A percentile compares a stretch with the other conserved stretches of the same genome.
These are phyloP conservation scores for Bromus sterilis DNA, from an alignment of 176 grass and related monocot genomes.

Conservation along the genomic window DNA sequence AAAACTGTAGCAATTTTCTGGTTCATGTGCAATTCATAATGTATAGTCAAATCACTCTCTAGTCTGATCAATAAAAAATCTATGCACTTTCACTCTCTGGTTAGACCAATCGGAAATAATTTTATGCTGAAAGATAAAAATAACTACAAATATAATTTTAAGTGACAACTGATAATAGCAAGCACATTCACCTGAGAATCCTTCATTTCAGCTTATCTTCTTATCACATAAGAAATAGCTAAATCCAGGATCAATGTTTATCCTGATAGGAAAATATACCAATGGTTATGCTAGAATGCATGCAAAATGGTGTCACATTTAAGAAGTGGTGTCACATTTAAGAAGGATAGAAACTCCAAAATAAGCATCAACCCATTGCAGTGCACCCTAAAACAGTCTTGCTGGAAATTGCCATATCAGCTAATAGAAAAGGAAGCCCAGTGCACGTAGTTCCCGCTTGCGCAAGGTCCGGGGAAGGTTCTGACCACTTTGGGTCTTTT, in stretches of 20 bases:
- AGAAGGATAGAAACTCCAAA: not conserved
- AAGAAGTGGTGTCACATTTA: not conserved
- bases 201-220: slow-evolving; percentile 53
- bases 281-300: slow-evolving; percentile 1
- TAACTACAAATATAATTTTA: not conserved
- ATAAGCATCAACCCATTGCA: not conserved
- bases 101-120: not conserved
- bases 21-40: not conserved
- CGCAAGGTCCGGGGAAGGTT: too few species aligned
- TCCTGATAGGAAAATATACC: slow-evolving; percentile 17
- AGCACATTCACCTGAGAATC: slow-evolving; percentile 38
- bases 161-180: not conserved
- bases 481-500: too few species aligned
- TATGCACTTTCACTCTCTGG: not conserved
- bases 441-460: too few species aligned
- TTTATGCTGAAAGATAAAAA: slow-evolving; percentile 6
- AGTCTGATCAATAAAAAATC: not conserved
- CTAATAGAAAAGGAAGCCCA: too few species aligned
- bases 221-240: slow-evolving; percentile 19
- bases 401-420: not conserved
- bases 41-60: not conserved
- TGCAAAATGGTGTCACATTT: not conserved
- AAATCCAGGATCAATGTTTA: not conserved
- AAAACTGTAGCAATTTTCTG: not conserved
- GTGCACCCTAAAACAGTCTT: not conserved